Evolutionary conservation across 148 eudicot genomes (phyloP).

Genomic region (Fallopia convolvulus): DNA sequence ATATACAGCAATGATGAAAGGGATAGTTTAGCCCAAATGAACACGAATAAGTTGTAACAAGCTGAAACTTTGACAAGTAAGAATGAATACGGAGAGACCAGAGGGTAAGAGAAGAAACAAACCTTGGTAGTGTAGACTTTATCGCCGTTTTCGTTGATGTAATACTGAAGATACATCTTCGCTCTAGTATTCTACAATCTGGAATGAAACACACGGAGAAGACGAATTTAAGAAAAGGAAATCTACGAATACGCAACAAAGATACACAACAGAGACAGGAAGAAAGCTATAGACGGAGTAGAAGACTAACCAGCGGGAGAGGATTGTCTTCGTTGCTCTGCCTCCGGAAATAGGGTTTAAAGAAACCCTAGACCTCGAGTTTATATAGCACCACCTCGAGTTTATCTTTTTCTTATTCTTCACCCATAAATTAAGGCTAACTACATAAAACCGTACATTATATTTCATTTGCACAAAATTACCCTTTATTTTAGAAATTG

Average conservation of each 20-base stretch:
- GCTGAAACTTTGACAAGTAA: neutral
- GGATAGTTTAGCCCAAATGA: neutral
- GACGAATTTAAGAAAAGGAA: neutral
- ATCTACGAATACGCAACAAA: neutral
- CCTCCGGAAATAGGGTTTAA: neutral
- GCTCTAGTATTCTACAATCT: neutral
- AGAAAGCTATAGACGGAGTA: neutral
- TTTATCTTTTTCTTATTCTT: neutral
- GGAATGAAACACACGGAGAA: neutral
- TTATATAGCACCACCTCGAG: neutral
- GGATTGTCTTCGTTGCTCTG: neutral
- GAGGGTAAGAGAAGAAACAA: neutral
- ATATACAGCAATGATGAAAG: neutral
- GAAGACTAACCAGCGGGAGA: neutral
- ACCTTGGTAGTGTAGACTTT: slow-evolving; percentile 99
- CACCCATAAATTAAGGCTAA: neutral
- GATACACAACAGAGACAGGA: neutral
- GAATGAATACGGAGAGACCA: neutral
- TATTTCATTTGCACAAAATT: neutral
- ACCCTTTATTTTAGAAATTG: neutral
- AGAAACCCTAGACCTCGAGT: neutral
- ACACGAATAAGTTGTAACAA: neutral
- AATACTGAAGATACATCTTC: slow-evolving; percentile 86
- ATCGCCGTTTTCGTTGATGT: slow-evolving; percentile 89
- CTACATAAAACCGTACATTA: neutral